Percentiles rank a stretch among this genome's conserved stretches.
Conservation (phyloP, 139 green algal genomes). For the Closterium sp. region DNA sequence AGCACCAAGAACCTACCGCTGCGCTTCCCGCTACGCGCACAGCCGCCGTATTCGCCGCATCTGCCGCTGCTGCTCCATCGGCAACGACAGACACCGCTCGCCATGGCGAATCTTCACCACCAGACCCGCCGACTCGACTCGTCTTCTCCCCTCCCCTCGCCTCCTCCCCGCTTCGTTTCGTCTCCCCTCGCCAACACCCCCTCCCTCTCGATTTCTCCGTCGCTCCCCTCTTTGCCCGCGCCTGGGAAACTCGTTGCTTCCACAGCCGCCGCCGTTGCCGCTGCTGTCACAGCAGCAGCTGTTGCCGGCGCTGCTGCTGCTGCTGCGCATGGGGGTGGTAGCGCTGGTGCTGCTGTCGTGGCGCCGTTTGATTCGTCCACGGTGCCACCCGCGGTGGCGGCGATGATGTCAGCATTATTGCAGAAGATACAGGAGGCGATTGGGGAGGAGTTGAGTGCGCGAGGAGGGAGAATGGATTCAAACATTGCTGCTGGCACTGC, state of each 20-base stretch:
- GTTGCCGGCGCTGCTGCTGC: not conserved
- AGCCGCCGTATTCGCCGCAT: not conserved
- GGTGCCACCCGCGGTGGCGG: not conserved
- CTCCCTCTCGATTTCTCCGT: not conserved
- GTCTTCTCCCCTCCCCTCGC: not conserved
- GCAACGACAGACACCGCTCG: too few relatives aligned
- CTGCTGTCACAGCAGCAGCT: not conserved
- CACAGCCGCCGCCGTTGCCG: not conserved
- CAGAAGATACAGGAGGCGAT: not conserved
- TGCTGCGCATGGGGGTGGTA: not conserved
- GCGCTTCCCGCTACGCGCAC: not conserved
- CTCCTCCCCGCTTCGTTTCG: not conserved
- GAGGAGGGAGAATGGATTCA: not conserved
- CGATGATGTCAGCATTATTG: not conserved
- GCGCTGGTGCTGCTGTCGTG: not conserved
- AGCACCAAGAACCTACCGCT: not conserved
- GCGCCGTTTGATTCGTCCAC: not conserved
- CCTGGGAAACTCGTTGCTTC: not conserved
- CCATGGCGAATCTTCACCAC: not conserved
- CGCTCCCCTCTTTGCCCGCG: not conserved
- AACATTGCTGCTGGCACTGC: not conserved
- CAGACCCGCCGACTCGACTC: not conserved
- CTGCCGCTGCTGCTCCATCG: too few relatives aligned
- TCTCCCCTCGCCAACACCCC: not conserved
- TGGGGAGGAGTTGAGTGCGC: not conserved